These are phyloP conservation scores for Candida khao-thaluensis DNA, from an alignment of 805 yeast species.

Conservation along the genomic window DNA sequence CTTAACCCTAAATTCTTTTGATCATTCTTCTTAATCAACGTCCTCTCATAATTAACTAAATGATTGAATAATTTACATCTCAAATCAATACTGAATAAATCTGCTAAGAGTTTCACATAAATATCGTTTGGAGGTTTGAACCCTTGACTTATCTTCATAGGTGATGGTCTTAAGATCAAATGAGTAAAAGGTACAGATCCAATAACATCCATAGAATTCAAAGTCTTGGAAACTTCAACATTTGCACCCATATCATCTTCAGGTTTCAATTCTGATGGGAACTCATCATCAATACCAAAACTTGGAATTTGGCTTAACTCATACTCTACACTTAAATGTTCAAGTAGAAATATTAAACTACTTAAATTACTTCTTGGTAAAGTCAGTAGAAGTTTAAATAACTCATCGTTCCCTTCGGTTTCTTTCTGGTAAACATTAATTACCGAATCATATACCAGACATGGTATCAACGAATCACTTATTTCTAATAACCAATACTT, in stretches of 20 bases:
- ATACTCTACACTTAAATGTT: slow-evolving; percentile 31
- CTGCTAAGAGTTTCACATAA: slow-evolving; percentile 26
- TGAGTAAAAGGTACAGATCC: slow-evolving; percentile 43
- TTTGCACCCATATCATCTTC: slow-evolving; percentile 1
- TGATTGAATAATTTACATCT: slow-evolving; percentile 22
- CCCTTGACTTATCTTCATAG: slow-evolving; percentile 33
- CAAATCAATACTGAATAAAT: slow-evolving; percentile 25
- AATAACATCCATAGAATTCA: slow-evolving; percentile 36
- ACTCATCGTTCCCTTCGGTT: slow-evolving; percentile 16
- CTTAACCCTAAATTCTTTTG: slow-evolving; percentile 21
- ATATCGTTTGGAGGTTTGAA: slow-evolving; percentile 37
- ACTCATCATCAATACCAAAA: slow-evolving; percentile 29
- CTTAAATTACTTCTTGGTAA: slow-evolving; percentile 42
- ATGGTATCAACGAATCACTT: slow-evolving; percentile 42
- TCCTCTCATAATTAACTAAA: slow-evolving; percentile 27
- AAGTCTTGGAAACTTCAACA: slow-evolving; percentile 12
- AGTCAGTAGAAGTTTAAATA: slow-evolving; percentile 26
- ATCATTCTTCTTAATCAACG: slow-evolving; percentile 30
- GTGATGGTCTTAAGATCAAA: slow-evolving; percentile 40
- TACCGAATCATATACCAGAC: slow-evolving; percentile 34
- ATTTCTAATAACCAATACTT: slow-evolving; percentile 43
- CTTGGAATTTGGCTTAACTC: slow-evolving; percentile 22
- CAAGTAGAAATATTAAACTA: slow-evolving; percentile 34
- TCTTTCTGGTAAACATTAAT: slow-evolving; percentile 14
- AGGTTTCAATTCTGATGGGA: slow-evolving; percentile 16